Base-by-base conservation (phyloP, 768 basidiomycete species). In the Calvatia gigantea region DNA sequence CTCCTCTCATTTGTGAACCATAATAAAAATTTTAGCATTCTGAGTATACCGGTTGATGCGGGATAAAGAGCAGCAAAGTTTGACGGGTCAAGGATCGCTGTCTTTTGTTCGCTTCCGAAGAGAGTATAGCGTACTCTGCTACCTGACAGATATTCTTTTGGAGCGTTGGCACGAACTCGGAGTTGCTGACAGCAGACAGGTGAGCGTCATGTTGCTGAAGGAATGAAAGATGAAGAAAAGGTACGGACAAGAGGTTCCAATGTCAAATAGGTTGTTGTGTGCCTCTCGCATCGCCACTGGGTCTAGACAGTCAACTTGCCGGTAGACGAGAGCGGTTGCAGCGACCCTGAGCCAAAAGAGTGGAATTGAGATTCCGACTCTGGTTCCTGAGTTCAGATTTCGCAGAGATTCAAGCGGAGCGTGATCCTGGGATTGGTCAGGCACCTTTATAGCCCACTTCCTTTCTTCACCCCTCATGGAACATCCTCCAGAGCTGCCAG, bases 291-390 rank as follows among this genome's bases (percentile, higher is more conserved):
- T 43, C 42, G 51, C 51, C 51, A 53, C 51, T 35, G 23, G 28
- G 37, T 41, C 41, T 21, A 25, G 41, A 23, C 35, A 37, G 35
- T 14, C 35, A 6, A 15, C 37, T 23, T 27, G 38, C 38, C 50
- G 42, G 41, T 21, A 23, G 41, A 21, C 50, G 39, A 32, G 38
- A 27, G 42, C 38, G 28, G 39, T 29, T 4, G 31, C 11, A 2
- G 27, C 25, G 12, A 51, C 50, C 50, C 50, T 51, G 51, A 42
- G 21, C 51, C 51, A 21, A 44, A 44, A 53, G 17, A 43, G 31
- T 12, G 51, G 45, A 39, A 47, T 55, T 55, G 12, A 47, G 27
- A 55, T 37, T 55, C 54, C 54, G 54, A 45, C 45, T n/a, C n/a
- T n/a, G 39, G 33, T 55, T 55, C 54, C 54, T 55, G 28, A 35